Percentiles rank a stretch among this genome's conserved stretches.
Evolutionary conservation across 2,329 filamentous ascomycete species (phyloP).

Genomic region (Emergomyces orientalis): DNA sequence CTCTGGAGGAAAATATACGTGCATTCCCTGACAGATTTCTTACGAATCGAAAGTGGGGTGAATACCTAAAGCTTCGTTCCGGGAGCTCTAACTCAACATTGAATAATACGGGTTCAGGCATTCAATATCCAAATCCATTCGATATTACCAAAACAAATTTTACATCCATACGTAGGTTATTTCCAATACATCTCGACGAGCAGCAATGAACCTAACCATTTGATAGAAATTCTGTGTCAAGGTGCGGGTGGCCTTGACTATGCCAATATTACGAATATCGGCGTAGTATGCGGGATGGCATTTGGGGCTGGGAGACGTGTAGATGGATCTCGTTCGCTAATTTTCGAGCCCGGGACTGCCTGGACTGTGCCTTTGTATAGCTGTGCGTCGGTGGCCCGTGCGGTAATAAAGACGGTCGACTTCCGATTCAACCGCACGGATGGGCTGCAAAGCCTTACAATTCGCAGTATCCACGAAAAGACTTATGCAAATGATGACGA

Average conservation of each 20-base stretch:
- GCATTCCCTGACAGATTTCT: background rate
- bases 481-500: slow-evolving; percentile 25
- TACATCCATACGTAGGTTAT: slow-evolving; percentile 17
- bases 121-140: slow-evolving; percentile 26
- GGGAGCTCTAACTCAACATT: slow-evolving; percentile 5
- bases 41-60: slow-evolving; percentile 4
- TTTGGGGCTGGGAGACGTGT: slow-evolving; percentile 31
- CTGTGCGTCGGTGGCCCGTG: slow-evolving; percentile 37
- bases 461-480: slow-evolving; percentile 31
- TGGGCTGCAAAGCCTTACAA: slow-evolving; percentile 26
- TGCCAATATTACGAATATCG: slow-evolving; percentile 38
- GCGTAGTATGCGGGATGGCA: slow-evolving; percentile 34
- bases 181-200: background rate
- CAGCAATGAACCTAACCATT: slow-evolving; percentile 9
- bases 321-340: slow-evolving; percentile 27
- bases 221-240: slow-evolving; percentile 21
- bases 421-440: slow-evolving; percentile 38
- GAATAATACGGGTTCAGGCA: slow-evolving; percentile 4
- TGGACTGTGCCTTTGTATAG: slow-evolving; percentile 39
- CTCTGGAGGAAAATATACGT: slow-evolving; percentile 9
- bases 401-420: slow-evolving; percentile 38
- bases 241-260: slow-evolving; percentile 24
- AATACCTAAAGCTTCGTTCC: slow-evolving; percentile 3
- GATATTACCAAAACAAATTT: slow-evolving; percentile 22
- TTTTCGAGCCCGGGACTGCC: slow-evolving; percentile 33